Conservation (phyloP, 163 green algal genomes). For the Scenedesmus sp. region DNA sequence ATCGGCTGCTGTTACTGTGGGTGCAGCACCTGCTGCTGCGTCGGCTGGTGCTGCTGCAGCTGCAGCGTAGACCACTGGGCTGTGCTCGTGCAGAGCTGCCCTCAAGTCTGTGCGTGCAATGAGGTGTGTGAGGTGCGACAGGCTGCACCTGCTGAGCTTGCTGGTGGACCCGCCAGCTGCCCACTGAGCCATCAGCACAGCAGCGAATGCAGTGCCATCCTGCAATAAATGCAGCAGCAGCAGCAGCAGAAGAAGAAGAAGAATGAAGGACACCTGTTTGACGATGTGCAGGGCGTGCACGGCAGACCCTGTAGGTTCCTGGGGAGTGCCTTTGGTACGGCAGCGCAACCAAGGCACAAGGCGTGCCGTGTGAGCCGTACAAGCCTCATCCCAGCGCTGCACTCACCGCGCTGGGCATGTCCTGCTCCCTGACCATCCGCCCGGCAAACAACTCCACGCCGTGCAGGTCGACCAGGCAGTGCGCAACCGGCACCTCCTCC, state of each 20-base stretch:
- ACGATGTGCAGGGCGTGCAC: no score
- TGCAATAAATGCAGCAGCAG: neutral
- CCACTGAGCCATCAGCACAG: neutral
- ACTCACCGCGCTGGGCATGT: neutral
- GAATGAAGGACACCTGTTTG: neutral
- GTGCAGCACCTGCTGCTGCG: neutral
- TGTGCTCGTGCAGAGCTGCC: constrained; percentile 23
- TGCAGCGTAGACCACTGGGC: neutral
- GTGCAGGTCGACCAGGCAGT: constrained; percentile 41
- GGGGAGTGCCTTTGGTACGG: neutral
- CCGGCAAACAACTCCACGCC: constrained; percentile 48
- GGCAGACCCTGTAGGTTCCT: neutral
- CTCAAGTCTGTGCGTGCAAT: constrained; percentile 13
- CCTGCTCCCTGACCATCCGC: constrained; percentile 8
- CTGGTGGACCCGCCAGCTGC: neutral
- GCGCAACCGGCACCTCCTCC: neutral
- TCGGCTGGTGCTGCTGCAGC: neutral
- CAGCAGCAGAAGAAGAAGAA: neutral
- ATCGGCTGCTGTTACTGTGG: neutral
- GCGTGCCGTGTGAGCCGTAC: neutral
- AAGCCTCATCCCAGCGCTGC: neutral
- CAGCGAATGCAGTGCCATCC: constrained; percentile 22
- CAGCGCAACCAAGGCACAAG: neutral
- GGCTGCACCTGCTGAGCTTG: constrained; percentile 11
- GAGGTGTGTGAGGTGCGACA: neutral